These are phyloP conservation scores for Plasmodium billcollinsi DNA, from an alignment of 169 alveolate species.

Conservation along the genomic window DNA sequence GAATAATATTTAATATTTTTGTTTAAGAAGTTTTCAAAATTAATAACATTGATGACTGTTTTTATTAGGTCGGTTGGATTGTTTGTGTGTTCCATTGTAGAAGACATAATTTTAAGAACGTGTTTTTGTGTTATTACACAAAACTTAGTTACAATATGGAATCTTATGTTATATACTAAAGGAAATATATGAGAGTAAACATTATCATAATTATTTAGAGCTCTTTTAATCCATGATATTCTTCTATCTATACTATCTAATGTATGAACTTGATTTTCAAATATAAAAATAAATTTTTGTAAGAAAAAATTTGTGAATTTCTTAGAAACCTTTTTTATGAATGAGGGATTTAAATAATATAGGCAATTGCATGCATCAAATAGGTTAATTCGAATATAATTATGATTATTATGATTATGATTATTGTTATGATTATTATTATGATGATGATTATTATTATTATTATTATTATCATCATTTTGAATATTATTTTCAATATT, in stretches of 20 bases:
- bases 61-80: constrained; percentile 38
- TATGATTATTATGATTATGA: neutral
- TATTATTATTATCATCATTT: neutral
- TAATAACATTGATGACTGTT: constrained; percentile 66
- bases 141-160: constrained; percentile 35
- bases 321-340: constrained; percentile 17
- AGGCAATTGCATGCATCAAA: constrained; percentile 73
- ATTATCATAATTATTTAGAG: constrained; percentile 64
- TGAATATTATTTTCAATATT: neutral
- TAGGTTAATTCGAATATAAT: constrained; percentile 20
- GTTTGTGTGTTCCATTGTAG: constrained; percentile 39
- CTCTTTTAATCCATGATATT: constrained; percentile 67
- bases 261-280: constrained; percentile 55
- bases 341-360: constrained; percentile 27
- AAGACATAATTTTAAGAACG: constrained; percentile 58
- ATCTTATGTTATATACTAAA: constrained; percentile 37
- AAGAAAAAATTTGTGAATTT: constrained; percentile 54
- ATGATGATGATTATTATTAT: neutral
- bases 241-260: constrained; percentile 71
- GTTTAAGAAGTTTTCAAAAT: constrained; percentile 50
- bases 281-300: constrained; percentile 51
- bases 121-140: constrained; percentile 60
- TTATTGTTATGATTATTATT: neutral
- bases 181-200: constrained; percentile 57
- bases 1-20: constrained; percentile 26